Evolutionary conservation across 2,329 filamentous ascomycete species (phyloP), one percentile per base, ranked within the genome.

Genomic region (Alternaria infectoria): DNA sequence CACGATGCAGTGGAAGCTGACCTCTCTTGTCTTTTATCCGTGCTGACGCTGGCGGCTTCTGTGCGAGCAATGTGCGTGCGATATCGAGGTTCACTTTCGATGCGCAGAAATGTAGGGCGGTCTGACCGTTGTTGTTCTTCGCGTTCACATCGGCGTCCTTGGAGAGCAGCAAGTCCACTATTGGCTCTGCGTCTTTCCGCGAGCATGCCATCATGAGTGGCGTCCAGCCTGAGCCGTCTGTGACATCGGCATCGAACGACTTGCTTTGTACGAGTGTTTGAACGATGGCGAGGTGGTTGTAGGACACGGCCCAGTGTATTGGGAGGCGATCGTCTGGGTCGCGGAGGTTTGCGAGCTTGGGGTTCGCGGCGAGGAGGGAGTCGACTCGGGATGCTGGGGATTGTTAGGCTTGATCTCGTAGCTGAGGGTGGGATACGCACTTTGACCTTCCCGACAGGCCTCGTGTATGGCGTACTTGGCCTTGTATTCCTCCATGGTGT

Each of bases 221-320:
- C 2, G 92, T 93, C 92, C 93, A 96, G 68, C 92, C 92, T 50
- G 88, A 89, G 59, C 87, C 90, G 75, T 96, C 93, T 86, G 91
- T 88, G 17, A 90, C 90, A 79, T 98, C 94, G 0, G 92, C 87
- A 76, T 98, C 93, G 75, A 97, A 97, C 62, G 85, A 85, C 72
- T 90, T 90, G 65, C 85, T 84, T 59, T 91, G 86, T 3, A 91
- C 86, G 5, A 98, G 84, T 19, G 95, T 78, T 54, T 91, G 85
- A 17, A 92, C 89, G 62, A 97, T 93, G 23, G 90, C 87, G 7
- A 90, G 81, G 69, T 89, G 90, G 77, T 96, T 96, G 79, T 92
- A 91, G 21, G 94, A 96, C 2, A 89, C 88, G 0, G 96, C 95
- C 96, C 96, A 99, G 84, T 99, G 96, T 61, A 98, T 89, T 3